Base-by-base conservation (phyloP, 2,329 filamentous ascomycete genomes). In the Anthostomella pinea region DNA sequence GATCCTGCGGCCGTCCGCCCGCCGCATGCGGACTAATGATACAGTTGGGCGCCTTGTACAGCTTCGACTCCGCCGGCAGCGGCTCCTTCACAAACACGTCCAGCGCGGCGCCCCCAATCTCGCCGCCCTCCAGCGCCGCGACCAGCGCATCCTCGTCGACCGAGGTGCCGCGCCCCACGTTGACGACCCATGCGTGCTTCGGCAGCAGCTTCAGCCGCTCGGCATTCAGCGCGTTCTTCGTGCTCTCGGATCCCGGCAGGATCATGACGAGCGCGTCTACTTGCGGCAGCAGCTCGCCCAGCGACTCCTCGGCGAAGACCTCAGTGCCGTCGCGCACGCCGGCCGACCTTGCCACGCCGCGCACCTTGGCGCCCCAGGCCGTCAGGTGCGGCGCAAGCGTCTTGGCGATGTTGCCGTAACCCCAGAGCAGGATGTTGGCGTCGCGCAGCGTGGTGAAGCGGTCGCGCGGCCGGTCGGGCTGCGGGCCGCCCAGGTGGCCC, bases 191-290 rank as follows among this genome's bases (percentile, higher is more conserved):
- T 15, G 72, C 72, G 56, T 82, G 78, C 45, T 69, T 70, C 23
- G 78, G 77, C 43, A 82, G 60, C 29, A 70, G 53, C 45, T 59
- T 63, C 28, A 82, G 54, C 6, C 75, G 58, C 57, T 77, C 73
- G 18, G 65, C 67, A 48, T 74, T 75, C 41, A 82, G 66, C 2
- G 66, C 76, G 49, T 81, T 62, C 22, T 62, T 63, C 17, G 78
- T 82, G n/a, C 67, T 64, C 7, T 72, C 73, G 22, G 70, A 70
- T 0, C 78, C 78, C 0, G 78, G 78, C 6, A 82, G 65, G 45
- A 82, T 82, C 79, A 83, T 81, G 49, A 83, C 77, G n/a, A 83
- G 65, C 0, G 77, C 79, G 50, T 83, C 79, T 0, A 78, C 81
- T 54, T 70, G 52, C 20, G 70, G 64, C 22, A 83, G 66, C 20